Percentiles rank a stretch among this genome's conserved stretches.
These are phyloP conservation scores for Toxoplasma gondii DNA, from an alignment of 169 alveolate species.

Conservation along the genomic window DNA sequence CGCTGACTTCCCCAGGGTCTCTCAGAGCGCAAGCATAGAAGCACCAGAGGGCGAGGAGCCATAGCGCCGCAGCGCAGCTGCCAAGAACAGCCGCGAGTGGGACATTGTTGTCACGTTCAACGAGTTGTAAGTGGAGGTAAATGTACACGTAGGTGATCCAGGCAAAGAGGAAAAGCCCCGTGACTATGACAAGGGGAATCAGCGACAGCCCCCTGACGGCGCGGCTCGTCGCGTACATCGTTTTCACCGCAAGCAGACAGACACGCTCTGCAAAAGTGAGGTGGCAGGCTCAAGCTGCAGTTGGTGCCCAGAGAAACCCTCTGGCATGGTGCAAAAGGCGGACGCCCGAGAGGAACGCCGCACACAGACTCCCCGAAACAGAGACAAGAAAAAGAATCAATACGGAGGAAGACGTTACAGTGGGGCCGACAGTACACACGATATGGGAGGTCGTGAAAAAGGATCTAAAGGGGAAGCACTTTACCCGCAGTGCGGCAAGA, in stretches of 20 bases:
- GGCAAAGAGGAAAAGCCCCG: not conserved
- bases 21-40: slow-evolving; percentile 13
- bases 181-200: slow-evolving; percentile 5
- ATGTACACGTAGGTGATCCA: not conserved
- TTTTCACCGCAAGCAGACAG: not conserved
- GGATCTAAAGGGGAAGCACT: too few relatives aligned
- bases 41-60: slow-evolving; percentile 24
- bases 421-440: too few relatives aligned
- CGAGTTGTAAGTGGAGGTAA: not conserved
- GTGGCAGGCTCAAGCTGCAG: not conserved
- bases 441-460: too few relatives aligned
- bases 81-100: not conserved
- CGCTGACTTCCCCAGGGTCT: not conserved
- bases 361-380: too few relatives aligned
- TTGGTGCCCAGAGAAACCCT: not conserved
- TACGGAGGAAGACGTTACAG: too few relatives aligned
- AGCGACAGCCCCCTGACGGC: slow-evolving; percentile 3
- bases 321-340: not conserved
- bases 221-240: slow-evolving; percentile 14
- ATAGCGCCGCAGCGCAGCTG: not conserved
- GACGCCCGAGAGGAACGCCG: not conserved
- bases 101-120: not conserved
- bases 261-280: not conserved
- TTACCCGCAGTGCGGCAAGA: too few relatives aligned
- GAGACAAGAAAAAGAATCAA: too few relatives aligned